phyloP scores from a whole-genome alignment of 148 eudicot species.

The Linanthus parryae region DNA sequence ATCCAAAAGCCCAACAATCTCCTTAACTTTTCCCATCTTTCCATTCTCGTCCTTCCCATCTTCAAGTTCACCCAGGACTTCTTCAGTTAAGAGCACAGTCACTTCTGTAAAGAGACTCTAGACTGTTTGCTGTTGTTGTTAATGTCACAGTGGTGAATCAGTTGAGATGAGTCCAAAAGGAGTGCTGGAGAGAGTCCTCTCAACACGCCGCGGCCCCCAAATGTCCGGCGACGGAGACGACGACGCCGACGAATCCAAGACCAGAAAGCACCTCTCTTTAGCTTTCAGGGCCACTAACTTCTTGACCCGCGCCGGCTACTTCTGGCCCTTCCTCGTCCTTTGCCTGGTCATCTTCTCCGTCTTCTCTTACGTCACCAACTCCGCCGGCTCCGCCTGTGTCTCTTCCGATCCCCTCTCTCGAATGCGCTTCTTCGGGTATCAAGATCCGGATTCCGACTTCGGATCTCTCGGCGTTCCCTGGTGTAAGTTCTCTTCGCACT shows the following conservation, averaged over 20 bases:
- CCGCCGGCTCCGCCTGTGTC: neutral
- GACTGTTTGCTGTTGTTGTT: too few relatives aligned
- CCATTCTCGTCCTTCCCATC: too few relatives aligned
- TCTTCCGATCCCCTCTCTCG: constrained; percentile 2
- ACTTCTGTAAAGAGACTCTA: too few relatives aligned
- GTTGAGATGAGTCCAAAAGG: constrained; percentile 2
- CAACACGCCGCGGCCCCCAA: constrained; percentile 7
- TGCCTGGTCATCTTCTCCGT: constrained; percentile 14
- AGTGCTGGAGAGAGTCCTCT: neutral
- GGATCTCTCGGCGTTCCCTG: constrained; percentile 7
- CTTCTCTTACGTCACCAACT: neutral
- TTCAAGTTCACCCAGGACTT: too few relatives aligned
- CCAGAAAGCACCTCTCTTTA: constrained; percentile 44
- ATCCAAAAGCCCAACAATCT: too few relatives aligned
- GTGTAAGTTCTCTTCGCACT: neutral
- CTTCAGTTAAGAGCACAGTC: too few relatives aligned
- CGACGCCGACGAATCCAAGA: constrained; percentile 63
- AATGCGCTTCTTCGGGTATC: neutral
- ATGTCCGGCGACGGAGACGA: constrained; percentile 23
- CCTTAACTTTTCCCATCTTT: too few relatives aligned
- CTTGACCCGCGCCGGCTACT: constrained; percentile 48
- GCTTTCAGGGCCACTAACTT: constrained; percentile 39
- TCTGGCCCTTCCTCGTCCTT: constrained; percentile 48
- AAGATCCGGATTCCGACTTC: neutral
- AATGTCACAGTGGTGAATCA: too few relatives aligned